phyloP scores from a whole-genome alignment of 1,284 basidiomycete genomes.

The Rhodotorula sp. region DNA sequence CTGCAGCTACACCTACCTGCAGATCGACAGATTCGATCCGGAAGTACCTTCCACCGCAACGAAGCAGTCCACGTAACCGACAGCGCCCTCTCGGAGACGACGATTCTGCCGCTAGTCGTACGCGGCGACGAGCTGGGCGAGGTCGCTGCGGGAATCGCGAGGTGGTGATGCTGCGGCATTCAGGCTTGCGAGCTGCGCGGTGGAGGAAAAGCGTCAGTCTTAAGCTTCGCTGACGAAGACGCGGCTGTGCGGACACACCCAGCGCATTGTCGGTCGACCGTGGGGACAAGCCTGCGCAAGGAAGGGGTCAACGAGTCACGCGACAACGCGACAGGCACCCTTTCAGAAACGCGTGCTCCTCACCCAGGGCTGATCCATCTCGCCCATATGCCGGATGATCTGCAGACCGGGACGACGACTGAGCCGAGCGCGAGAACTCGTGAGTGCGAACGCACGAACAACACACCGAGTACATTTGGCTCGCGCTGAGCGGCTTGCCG shows the following conservation, averaged over 20 bases:
- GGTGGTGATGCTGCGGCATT: no score
- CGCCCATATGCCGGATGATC: conserved; percentile 90
- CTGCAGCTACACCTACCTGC: no score
- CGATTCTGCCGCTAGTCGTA: background rate
- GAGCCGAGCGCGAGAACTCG: background rate
- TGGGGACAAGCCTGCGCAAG: conserved; percentile 78
- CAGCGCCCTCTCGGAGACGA: no score
- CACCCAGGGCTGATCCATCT: conserved; percentile 89
- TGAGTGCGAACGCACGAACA: conserved; percentile 44
- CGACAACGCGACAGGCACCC: no score
- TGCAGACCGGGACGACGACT: conserved; percentile 45
- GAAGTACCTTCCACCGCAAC: no score
- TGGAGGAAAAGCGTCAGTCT: background rate
- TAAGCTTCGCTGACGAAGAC: background rate
- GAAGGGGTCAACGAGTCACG: background rate
- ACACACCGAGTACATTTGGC: conserved; percentile 76
- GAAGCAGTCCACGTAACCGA: no score
- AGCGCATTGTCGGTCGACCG: conserved; percentile 90
- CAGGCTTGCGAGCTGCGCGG: conserved; percentile 1
- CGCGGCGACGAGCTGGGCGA: background rate
- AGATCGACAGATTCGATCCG: no score
- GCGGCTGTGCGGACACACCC: conserved; percentile 25
- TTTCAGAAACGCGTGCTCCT: conserved; percentile 28
- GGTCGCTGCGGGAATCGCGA: background rate
- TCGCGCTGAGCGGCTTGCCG: conserved; percentile 71